A percentile compares a stretch with the other conserved stretches of the same genome.
Evolutionary conservation across 495 filamentous ascomycete species (phyloP).

Genomic region (Astrothelium subdiscretum): DNA sequence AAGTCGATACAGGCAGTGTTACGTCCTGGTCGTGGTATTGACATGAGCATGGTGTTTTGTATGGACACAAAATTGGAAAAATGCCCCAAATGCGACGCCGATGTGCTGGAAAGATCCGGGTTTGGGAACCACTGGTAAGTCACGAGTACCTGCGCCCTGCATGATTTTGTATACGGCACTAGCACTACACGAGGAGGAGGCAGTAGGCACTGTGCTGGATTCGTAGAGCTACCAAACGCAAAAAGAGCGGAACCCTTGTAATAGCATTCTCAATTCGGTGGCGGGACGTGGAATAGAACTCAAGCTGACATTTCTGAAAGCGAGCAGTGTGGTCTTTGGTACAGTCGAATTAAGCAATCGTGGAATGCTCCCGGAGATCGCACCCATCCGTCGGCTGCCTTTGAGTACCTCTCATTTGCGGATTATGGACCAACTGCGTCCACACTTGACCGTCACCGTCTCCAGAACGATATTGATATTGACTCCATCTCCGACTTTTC

Average conservation of each 20-base stretch:
- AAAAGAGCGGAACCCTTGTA: too few relatives aligned
- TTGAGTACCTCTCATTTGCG: background rate
- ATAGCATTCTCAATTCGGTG: too few relatives aligned
- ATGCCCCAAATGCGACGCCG: background rate
- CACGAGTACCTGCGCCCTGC: background rate
- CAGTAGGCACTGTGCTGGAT: too few relatives aligned
- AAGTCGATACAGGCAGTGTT: background rate
- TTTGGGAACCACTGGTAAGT: background rate
- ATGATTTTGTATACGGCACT: too few relatives aligned
- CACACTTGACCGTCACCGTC: too few relatives aligned
- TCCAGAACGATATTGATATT: background rate
- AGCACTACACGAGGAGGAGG: too few relatives aligned
- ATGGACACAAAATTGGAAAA: background rate
- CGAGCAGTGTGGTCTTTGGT: background rate
- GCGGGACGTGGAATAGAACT: too few relatives aligned
- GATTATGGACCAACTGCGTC: too few relatives aligned
- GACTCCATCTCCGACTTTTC: background rate
- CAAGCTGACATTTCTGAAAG: background rate
- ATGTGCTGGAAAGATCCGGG: background rate
- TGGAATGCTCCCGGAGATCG: background rate
- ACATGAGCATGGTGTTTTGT: background rate
- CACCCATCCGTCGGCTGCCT: background rate
- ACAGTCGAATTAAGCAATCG: background rate
- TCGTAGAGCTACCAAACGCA: too few relatives aligned
- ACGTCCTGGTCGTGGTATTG: background rate